Evolutionary conservation across 2,329 filamentous ascomycete genomes (phyloP), one percentile per base, ranked within the genome.

Genomic region (Xylaria sp.): DNA sequence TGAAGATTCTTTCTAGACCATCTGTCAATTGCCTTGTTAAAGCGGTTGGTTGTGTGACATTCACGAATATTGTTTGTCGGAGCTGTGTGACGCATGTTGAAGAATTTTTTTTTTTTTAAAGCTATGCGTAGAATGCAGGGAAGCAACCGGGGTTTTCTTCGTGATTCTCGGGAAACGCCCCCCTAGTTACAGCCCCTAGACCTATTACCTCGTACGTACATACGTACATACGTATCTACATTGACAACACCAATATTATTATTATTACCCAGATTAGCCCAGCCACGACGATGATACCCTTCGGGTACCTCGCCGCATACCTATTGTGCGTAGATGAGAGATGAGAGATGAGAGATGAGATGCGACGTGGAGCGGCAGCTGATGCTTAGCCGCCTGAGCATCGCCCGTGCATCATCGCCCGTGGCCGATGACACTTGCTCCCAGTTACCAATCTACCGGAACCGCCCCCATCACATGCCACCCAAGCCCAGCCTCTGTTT

Each of bases 371-470:
- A 42, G 42, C 19, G 51, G 50, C 53, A 2, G 24, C 2, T 62
- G 36, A 47, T 47, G 42, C 39, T 55, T 32, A 62, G 39, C 51
- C 24, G 24, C 24, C 24, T 27, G 4, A 27, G 24, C 24, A 27
- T 27, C 24, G 24, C 24, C 17, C 30, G 30, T 27, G n/a, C n/a
- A n/a, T n/a, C 24, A 27, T 27, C 24, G 24, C 24, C 17, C 30
- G 30, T 27, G n/a, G 17, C 53, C 11, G 47, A 59, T 45, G 60
- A 64, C 54, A 39, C 48, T 34, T 55, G 21, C 32, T 57, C 54
- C 51, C 34, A 36, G 56, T 60, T 64, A 68, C 61, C 65, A 60
- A 64, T 39, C 55, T 61, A 51, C 61, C 61, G 65, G 65, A 59
- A 68, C 21, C 36, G 39, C 27, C 55, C 58, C 48, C 24, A n/a